Evolutionary conservation across 192 early-diverging fungal species (phyloP).

Genomic region (Physocladia obscura): DNA sequence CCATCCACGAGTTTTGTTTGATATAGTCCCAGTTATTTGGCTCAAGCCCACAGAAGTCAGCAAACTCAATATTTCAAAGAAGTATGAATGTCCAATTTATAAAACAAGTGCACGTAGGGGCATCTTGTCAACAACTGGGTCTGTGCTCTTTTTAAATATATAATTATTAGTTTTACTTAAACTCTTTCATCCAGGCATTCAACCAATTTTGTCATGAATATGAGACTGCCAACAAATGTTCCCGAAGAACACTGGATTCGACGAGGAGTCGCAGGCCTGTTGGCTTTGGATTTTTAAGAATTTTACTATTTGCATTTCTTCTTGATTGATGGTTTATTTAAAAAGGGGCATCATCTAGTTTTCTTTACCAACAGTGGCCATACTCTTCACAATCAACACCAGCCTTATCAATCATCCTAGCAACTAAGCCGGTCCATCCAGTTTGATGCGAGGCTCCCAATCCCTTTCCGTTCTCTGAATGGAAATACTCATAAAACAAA

Average conservation of each 20-base stretch:
- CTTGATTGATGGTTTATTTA: neutral
- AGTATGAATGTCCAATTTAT: slow-evolving; percentile 65
- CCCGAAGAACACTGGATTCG: slow-evolving; percentile 57
- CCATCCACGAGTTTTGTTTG: slow-evolving; percentile 52
- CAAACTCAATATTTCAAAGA: slow-evolving; percentile 38
- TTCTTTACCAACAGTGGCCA: neutral
- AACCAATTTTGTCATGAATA: slow-evolving; percentile 67
- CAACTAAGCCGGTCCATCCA: slow-evolving; percentile 55
- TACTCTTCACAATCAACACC: neutral
- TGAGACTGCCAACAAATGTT: slow-evolving; percentile 58
- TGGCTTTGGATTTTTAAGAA: slow-evolving; percentile 26
- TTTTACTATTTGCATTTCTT: too few species aligned
- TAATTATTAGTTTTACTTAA: neutral
- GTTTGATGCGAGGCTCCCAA: slow-evolving; percentile 59
- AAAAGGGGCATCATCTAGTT: neutral
- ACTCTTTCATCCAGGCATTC: slow-evolving; percentile 42
- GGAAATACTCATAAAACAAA: slow-evolving; percentile 56
- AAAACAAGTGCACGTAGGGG: slow-evolving; percentile 58
- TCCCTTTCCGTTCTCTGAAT: slow-evolving; percentile 51
- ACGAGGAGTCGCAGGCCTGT: slow-evolving; percentile 50
- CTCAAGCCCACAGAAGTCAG: slow-evolving; percentile 53
- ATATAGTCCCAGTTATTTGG: slow-evolving; percentile 60
- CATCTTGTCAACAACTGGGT: slow-evolving; percentile 64
- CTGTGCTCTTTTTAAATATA: slow-evolving; percentile 1
- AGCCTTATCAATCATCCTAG: slow-evolving; percentile 33